A percentile compares a stretch with the other conserved stretches of the same genome.
Evolutionary conservation across 2,329 filamentous ascomycete species (phyloP).

Genomic region (Orbilia brochopaga): DNA sequence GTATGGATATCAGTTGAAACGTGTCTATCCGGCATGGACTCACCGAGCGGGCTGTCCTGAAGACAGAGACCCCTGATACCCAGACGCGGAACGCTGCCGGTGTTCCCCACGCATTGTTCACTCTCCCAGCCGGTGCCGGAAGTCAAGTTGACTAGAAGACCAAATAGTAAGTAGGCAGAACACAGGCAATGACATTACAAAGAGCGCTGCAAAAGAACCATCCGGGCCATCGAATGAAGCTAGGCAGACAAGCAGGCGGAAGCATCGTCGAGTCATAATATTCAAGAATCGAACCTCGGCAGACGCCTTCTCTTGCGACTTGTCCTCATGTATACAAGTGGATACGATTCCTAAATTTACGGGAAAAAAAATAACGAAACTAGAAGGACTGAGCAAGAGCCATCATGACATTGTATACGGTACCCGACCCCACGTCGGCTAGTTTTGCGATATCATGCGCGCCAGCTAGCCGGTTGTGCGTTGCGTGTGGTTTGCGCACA

Average conservation of each 20-base stretch:
- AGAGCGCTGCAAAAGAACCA: background rate
- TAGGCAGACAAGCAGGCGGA: constrained; percentile 50
- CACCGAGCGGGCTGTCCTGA: constrained; percentile 64
- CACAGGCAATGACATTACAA: too few species aligned
- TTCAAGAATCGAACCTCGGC: background rate
- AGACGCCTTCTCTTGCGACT: background rate
- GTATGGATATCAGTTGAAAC: constrained; percentile 61
- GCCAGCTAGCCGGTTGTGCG: constrained; percentile 14
- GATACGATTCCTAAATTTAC: constrained; percentile 48
- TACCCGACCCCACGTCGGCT: too few species aligned
- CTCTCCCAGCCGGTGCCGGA: constrained; percentile 65
- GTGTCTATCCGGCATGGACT: constrained; percentile 20
- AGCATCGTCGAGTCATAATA: constrained; percentile 44
- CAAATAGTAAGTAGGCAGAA: constrained; percentile 4
- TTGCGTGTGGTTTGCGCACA: constrained; percentile 43
- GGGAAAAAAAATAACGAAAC: constrained; percentile 11
- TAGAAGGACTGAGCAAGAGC: background rate
- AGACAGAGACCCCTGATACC: constrained; percentile 61
- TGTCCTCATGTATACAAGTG: constrained; percentile 38
- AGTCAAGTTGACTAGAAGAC: constrained; percentile 62
- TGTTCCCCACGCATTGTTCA: constrained; percentile 61
- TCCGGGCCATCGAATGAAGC: constrained; percentile 7
- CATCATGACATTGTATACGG: background rate
- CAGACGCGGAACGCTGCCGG: constrained; percentile 51
- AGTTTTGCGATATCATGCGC: too few species aligned